Percentiles rank a stretch among this genome's conserved stretches.
Conservation (phyloP, 2,329 filamentous ascomycete species). For the Aspergillus piperis region DNA sequence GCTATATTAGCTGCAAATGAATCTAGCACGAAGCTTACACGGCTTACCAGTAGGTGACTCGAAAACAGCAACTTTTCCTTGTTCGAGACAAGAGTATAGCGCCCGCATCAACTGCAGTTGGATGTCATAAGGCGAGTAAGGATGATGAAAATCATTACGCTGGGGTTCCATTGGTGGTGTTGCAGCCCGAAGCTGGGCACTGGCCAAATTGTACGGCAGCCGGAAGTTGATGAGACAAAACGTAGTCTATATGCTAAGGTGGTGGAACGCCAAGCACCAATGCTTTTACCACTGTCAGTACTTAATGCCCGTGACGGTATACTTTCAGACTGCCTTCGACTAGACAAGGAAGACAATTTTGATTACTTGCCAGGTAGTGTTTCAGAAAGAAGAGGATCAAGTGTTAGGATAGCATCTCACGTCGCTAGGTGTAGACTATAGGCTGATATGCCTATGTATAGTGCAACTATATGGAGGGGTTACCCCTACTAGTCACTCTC, state of each 20-base stretch:
- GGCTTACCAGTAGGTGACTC: slow-evolving; percentile 85
- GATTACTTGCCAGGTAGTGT: neutral
- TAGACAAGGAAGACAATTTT: neutral
- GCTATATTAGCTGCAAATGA: slow-evolving; percentile 19
- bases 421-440: neutral
- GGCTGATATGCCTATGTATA: too few relatives aligned
- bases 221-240: neutral
- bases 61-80: slow-evolving; percentile 81
- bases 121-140: slow-evolving; percentile 83
- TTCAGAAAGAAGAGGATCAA: neutral
- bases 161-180: slow-evolving; percentile 34
- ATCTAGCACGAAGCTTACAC: neutral
- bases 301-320: neutral
- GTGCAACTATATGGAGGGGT: too few relatives aligned
- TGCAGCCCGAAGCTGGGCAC: neutral
- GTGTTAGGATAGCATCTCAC: neutral
- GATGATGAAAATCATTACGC: slow-evolving; percentile 73
- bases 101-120: slow-evolving; percentile 85
- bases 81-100: slow-evolving; percentile 75
- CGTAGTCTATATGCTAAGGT: neutral
- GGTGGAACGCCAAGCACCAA: neutral
- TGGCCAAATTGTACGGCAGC: neutral
- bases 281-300: neutral
- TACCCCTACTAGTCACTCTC: neutral
- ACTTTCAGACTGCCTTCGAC: neutral